Conservation (phyloP, 805 yeast genomes). For the Myxozyma monticola region DNA sequence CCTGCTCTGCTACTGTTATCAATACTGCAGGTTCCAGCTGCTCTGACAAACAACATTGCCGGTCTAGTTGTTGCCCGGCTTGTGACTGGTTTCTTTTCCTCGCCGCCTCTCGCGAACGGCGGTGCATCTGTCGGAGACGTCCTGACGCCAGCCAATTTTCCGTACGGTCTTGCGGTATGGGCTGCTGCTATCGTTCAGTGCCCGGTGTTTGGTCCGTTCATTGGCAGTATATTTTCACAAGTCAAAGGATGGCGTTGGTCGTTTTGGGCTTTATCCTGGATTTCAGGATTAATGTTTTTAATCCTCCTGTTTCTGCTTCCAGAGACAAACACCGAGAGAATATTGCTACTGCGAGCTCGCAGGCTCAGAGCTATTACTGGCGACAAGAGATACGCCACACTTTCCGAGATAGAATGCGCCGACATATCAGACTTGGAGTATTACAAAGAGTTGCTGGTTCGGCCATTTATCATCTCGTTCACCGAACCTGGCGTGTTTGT, state of each 20-base stretch:
- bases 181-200: constrained; percentile 54
- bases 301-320: constrained; percentile 48
- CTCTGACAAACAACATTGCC: constrained; percentile 51
- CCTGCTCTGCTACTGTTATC: constrained; percentile 48
- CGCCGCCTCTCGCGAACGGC: constrained; percentile 63
- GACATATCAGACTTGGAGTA: not conserved
- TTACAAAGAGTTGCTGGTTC: constrained; percentile 34
- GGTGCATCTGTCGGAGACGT: too few relatives aligned
- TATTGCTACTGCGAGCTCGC: constrained; percentile 51
- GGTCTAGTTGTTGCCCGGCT: constrained; percentile 52
- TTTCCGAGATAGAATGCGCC: constrained; percentile 30
- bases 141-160: constrained; percentile 43
- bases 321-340: constrained; percentile 50
- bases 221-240: constrained; percentile 51
- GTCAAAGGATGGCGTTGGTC: constrained; percentile 51
- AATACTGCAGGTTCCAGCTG: constrained; percentile 57
- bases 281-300: constrained; percentile 43
- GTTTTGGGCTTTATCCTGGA: constrained; percentile 35
- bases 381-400: constrained; percentile 46
- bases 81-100: constrained; percentile 56
- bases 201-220: constrained; percentile 56
- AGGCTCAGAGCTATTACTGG: constrained; percentile 52
- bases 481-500: constrained; percentile 59
- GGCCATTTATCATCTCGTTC: constrained; percentile 50
- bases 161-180: constrained; percentile 55